Base-by-base conservation (phyloP, 2,329 filamentous ascomycete species). In the Sarocladium oryzae region DNA sequence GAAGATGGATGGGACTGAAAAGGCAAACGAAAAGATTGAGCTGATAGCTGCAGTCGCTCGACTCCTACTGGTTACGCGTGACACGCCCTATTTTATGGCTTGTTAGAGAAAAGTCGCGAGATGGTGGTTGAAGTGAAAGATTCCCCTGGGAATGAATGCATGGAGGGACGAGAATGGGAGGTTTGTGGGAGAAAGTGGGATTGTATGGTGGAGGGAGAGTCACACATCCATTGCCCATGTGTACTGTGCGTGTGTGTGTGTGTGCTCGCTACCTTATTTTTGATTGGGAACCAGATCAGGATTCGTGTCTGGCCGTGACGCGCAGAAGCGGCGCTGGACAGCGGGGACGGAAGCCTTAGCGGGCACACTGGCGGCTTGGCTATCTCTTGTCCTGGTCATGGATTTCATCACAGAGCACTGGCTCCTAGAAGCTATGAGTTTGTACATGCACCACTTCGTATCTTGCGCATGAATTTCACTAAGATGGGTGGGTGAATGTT, bases 381-480 rank as follows among this genome's bases (percentile, higher is more conserved):
- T 16, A 11, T 26, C 21, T 20, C 40, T 43, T 43, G 40, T 43
- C 21, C 40, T 43, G 40, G 40, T 43, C 40, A 43, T 43, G 40
- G 40, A 43, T 43, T 43, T n/a, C n/a, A n/a, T n/a, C n/a, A n/a
- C n/a, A n/a, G n/a, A n/a, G n/a, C n/a, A n/a, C n/a, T n/a, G n/a
- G n/a, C n/a, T n/a, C n/a, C n/a, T n/a, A n/a, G n/a, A n/a, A n/a
- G n/a, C n/a, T n/a, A n/a, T n/a, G n/a, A n/a, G n/a, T n/a, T n/a
- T n/a, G n/a, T n/a, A n/a, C n/a, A n/a, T n/a, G n/a, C n/a, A n/a
- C n/a, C n/a, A n/a, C n/a, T n/a, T n/a, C n/a, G n/a, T n/a, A n/a
- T n/a, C n/a, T 43, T 43, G 23, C 15, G 40, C 40, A 43, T 43
- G 40, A 43, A 43, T 43, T 40, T 20, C 37, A 40, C n/a, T 9